Conservation (phyloP, 768 basidiomycete species). For the Russula emetica region DNA sequence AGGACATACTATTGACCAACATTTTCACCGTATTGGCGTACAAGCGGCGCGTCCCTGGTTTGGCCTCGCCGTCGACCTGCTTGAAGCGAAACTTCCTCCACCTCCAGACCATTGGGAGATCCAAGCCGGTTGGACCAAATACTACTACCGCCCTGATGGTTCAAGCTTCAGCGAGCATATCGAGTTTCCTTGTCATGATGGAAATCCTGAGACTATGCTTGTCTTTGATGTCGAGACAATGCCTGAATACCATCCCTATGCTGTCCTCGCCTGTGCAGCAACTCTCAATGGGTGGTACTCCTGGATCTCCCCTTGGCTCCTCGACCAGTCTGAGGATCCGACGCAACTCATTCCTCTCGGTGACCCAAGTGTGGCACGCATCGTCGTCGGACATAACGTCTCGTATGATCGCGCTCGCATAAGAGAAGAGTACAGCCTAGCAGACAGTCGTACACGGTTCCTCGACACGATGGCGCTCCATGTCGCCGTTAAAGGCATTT, state of each 20-base stretch:
- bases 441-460: slow-evolving; percentile 68
- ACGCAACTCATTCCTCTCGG: slow-evolving; percentile 76
- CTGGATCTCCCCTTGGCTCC: slow-evolving; percentile 94
- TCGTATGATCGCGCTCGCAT: slow-evolving; percentile 88
- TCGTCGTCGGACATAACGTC: slow-evolving; percentile 92
- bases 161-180: slow-evolving; percentile 73
- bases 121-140: slow-evolving; percentile 89
- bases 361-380: slow-evolving; percentile 44
- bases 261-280: slow-evolving; percentile 86
- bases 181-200: slow-evolving; percentile 57
- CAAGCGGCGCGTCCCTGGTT: slow-evolving; percentile 75
- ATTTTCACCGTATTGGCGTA: slow-evolving; percentile 78
- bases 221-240: slow-evolving; percentile 94
- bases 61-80: slow-evolving; percentile 57
- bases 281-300: slow-evolving; percentile 86
- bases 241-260: slow-evolving; percentile 73
- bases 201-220: slow-evolving; percentile 65
- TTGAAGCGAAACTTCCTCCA: slow-evolving; percentile 51
- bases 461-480: slow-evolving; percentile 95
- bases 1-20: slow-evolving; percentile 76
- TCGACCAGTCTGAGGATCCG: slow-evolving; percentile 52
- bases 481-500: slow-evolving; percentile 90
- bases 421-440: slow-evolving; percentile 73
- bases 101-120: slow-evolving; percentile 51
- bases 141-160: slow-evolving; percentile 66